Conservation (phyloP, 148 eudicot species). For the Arctostaphylos glauca region DNA sequence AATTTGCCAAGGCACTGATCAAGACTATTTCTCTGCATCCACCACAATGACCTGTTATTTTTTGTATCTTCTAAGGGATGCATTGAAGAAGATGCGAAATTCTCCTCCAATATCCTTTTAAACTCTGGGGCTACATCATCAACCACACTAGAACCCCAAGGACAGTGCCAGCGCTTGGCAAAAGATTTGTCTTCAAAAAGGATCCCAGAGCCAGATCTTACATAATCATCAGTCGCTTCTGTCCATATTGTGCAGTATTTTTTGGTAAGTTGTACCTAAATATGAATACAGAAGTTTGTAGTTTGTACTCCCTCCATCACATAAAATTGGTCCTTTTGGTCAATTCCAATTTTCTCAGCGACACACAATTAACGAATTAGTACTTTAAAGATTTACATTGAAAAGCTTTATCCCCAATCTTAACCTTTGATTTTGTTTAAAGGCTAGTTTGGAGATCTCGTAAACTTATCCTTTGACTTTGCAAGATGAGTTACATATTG, state of each 20-base stretch:
- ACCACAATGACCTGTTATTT: slow-evolving; percentile 62
- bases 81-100: slow-evolving; percentile 58
- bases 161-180: slow-evolving; percentile 58
- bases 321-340: neutral
- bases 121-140: slow-evolving; percentile 76
- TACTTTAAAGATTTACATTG: neutral
- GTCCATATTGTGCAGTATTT: neutral
- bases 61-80: slow-evolving; percentile 53
- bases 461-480: neutral
- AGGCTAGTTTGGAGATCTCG: neutral
- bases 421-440: neutral
- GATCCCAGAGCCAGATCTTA: slow-evolving; percentile 26
- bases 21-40: slow-evolving; percentile 63
- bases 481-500: neutral
- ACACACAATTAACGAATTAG: neutral
- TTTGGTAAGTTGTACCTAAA: neutral
- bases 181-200: slow-evolving; percentile 31
- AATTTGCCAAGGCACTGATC: slow-evolving; percentile 63
- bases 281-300: neutral
- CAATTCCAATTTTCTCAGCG: neutral
- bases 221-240: slow-evolving; percentile 38
- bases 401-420: neutral
- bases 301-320: neutral
- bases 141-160: slow-evolving; percentile 68
- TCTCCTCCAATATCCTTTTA: slow-evolving; percentile 56